Conservation (phyloP, 768 basidiomycete genomes). For the Boletus reticulatus region DNA sequence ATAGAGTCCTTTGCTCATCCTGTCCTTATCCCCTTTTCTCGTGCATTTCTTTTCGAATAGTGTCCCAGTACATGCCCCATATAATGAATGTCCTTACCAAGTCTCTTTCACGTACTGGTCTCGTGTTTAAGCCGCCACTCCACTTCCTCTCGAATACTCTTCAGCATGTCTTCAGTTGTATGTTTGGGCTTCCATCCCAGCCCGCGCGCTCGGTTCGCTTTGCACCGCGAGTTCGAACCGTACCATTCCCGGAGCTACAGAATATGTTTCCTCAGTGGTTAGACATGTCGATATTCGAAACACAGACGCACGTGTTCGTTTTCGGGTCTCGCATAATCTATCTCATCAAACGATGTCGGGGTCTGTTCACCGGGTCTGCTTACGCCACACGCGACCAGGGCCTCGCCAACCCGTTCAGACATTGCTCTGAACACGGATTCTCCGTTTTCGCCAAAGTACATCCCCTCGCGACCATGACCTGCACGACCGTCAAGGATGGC, state of each 20-base stretch:
- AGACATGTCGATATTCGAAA: not conserved
- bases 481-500: slow-evolving; percentile 18
- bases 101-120: too few relatives aligned
- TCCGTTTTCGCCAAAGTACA: slow-evolving; percentile 51
- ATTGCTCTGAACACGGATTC: slow-evolving; percentile 44
- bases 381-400: not conserved
- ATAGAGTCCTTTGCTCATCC: too few relatives aligned
- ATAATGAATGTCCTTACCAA: too few relatives aligned
- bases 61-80: too few relatives aligned
- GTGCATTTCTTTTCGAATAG: too few relatives aligned
- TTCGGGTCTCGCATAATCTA: slow-evolving; percentile 1
- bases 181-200: slow-evolving; percentile 27
- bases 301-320: not conserved
- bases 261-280: too few relatives aligned
- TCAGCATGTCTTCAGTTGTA: slow-evolving; percentile 23
- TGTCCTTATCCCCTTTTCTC: too few relatives aligned
- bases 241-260: slow-evolving; percentile 1
- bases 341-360: slow-evolving; percentile 42
- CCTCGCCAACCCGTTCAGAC: slow-evolving; percentile 37
- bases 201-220: slow-evolving; percentile 5
- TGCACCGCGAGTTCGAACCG: slow-evolving; percentile 20
- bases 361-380: not conserved
- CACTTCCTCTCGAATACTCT: slow-evolving; percentile 12
- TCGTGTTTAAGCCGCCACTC: slow-evolving; percentile 1
- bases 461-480: slow-evolving; percentile 38